phyloP scores from a whole-genome alignment of 371 early-diverging fungal genomes.

The Mucor saturninus region DNA sequence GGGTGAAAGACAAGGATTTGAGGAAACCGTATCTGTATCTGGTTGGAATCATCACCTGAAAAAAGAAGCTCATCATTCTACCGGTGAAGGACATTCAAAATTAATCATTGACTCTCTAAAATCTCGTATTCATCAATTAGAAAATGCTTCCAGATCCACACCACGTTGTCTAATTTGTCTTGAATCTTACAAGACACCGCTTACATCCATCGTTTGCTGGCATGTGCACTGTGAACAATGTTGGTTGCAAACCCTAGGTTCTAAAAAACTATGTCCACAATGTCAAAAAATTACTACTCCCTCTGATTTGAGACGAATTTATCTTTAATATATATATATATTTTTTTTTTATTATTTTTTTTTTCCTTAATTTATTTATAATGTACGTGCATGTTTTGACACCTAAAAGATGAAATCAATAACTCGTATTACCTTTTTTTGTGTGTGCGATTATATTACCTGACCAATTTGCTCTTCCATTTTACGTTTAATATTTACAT shows the following conservation, averaged over 20 bases:
- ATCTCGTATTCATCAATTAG: conserved; percentile 71
- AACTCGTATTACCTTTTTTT: not conserved
- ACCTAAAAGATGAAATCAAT: not conserved
- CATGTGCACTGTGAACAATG: conserved; percentile 92
- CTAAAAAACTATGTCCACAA: conserved; percentile 90
- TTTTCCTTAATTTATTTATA: not conserved
- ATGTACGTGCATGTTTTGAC: conserved; percentile 7
- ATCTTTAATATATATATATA: conserved; percentile 60
- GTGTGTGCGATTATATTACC: not conserved
- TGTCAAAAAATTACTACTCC: conserved; percentile 89
- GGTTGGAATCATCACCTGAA: conserved; percentile 32
- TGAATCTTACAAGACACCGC: conserved; percentile 75
- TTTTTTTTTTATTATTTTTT: conserved; percentile 4
- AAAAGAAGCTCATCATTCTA: conserved; percentile 10
- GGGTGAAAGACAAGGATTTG: conserved; percentile 36
- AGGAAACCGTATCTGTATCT: conserved; percentile 42
- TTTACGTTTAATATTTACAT: conserved; percentile 26
- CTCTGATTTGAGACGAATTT: conserved; percentile 81
- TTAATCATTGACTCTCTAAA: conserved; percentile 82
- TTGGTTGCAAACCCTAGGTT: conserved; percentile 87
- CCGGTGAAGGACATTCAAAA: conserved; percentile 49
- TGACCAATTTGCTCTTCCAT: conserved; percentile 11
- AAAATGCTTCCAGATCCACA: conserved; percentile 53
- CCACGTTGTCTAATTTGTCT: conserved; percentile 81
- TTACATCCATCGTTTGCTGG: conserved; percentile 88